A percentile compares a stretch with the other conserved stretches of the same genome.
Evolutionary conservation across 352 stramenopile genomes (phyloP).

Genomic region (Detonula confervacea): DNA sequence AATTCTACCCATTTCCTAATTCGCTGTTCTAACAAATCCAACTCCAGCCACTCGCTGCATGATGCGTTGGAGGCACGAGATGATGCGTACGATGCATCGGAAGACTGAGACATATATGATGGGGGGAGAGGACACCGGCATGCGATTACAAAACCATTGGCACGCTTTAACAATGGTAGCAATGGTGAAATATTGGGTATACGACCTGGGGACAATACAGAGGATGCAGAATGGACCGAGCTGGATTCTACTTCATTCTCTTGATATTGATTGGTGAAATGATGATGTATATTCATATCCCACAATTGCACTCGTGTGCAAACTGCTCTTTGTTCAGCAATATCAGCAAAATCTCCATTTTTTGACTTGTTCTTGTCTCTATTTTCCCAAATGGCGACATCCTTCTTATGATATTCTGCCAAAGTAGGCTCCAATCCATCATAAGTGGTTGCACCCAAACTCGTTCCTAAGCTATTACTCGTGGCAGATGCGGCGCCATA

Average conservation of each 20-base stretch:
- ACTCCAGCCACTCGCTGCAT: slow-evolving; percentile 25
- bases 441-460: slow-evolving; percentile 12
- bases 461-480: slow-evolving; percentile 21
- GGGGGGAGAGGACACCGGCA: slow-evolving; percentile 26
- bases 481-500: slow-evolving; percentile 18
- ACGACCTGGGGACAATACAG: neutral
- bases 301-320: slow-evolving; percentile 27
- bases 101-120: slow-evolving; percentile 19
- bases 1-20: slow-evolving; percentile 22
- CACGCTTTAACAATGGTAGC: slow-evolving; percentile 30
- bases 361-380: neutral
- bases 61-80: slow-evolving; percentile 13
- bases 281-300: slow-evolving; percentile 28
- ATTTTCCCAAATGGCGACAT: slow-evolving; percentile 18
- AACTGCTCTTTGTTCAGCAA: slow-evolving; percentile 11
- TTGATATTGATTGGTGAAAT: slow-evolving; percentile 7
- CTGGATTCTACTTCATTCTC: neutral
- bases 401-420: slow-evolving; percentile 44
- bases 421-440: slow-evolving; percentile 19
- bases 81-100: slow-evolving; percentile 19
- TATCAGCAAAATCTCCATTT: neutral
- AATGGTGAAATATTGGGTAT: slow-evolving; percentile 23
- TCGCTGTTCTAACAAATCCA: slow-evolving; percentile 27
- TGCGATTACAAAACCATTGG: slow-evolving; percentile 35
- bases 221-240: slow-evolving; percentile 8